Evolutionary conservation across 495 filamentous ascomycete genomes (phyloP).

Genomic region (Parachaetomium inaequale): DNA sequence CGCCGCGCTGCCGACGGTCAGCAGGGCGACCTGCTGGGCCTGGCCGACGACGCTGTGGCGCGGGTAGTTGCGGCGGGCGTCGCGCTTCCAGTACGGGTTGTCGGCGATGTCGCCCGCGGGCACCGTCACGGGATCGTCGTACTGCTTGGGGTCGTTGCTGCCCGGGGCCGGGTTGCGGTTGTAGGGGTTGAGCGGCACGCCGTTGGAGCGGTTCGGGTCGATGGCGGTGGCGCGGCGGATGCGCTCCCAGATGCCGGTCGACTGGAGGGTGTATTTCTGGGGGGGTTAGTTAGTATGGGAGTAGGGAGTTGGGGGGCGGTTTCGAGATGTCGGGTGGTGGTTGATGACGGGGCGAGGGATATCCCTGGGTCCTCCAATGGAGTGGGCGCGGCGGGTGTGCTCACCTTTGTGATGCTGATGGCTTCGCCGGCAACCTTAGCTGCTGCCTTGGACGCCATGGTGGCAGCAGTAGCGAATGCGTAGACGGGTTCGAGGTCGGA

Average conservation of each 20-base stretch:
- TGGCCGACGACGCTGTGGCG: slow-evolving; percentile 74
- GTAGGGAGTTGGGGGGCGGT: neutral
- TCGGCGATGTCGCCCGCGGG: slow-evolving; percentile 95
- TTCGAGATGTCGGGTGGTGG: neutral
- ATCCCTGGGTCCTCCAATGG: neutral
- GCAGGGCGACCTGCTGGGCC: slow-evolving; percentile 77
- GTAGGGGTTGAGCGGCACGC: slow-evolving; percentile 87
- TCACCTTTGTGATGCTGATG: slow-evolving; percentile 48
- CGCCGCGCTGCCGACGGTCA: slow-evolving; percentile 80
- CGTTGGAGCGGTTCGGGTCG: slow-evolving; percentile 85
- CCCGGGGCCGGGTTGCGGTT: slow-evolving; percentile 88
- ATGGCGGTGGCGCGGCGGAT: slow-evolving; percentile 74
- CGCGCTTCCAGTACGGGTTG: slow-evolving; percentile 98
- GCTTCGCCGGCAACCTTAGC: slow-evolving; percentile 48
- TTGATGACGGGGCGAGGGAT: slow-evolving; percentile 15
- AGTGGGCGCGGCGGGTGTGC: neutral
- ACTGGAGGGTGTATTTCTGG: slow-evolving; percentile 97
- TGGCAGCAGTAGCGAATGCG: slow-evolving; percentile 20
- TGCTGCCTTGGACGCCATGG: slow-evolving; percentile 54
- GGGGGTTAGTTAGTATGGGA: neutral
- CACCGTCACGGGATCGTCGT: slow-evolving; percentile 85
- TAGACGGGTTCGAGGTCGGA: neutral
- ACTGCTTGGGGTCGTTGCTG: slow-evolving; percentile 65
- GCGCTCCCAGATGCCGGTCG: slow-evolving; percentile 81
- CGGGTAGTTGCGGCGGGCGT: slow-evolving; percentile 82